Percentiles rank a stretch among this genome's conserved stretches.
These are phyloP conservation scores for Neonectria sp. DNA, from an alignment of 2,329 filamentous ascomycete genomes.

Conservation along the genomic window DNA sequence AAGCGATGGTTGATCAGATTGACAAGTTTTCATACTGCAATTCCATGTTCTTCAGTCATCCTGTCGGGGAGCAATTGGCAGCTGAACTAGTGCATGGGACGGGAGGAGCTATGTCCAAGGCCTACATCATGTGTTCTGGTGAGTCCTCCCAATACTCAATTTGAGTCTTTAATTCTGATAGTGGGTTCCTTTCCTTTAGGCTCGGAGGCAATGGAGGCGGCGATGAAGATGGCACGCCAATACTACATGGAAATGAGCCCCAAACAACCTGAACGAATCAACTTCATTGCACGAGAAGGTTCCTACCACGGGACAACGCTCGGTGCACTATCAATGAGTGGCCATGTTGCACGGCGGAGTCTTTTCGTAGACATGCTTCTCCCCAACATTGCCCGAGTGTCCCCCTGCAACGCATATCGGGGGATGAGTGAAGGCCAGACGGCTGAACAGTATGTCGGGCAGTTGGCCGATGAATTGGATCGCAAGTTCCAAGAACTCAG, in stretches of 20 bases:
- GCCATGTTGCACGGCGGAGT: slow-evolving; percentile 34
- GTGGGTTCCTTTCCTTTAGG: slow-evolving; percentile 52
- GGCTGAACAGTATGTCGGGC: slow-evolving; percentile 42
- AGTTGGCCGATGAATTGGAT: slow-evolving; percentile 72
- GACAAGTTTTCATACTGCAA: slow-evolving; percentile 39
- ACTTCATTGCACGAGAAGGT: slow-evolving; percentile 77
- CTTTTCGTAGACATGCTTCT: slow-evolving; percentile 42
- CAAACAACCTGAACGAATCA: slow-evolving; percentile 68
- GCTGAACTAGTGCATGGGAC: slow-evolving; percentile 50
- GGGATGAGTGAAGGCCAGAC: slow-evolving; percentile 44
- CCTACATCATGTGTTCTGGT: slow-evolving; percentile 55
- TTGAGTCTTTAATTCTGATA: neutral
- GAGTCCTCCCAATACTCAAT: slow-evolving; percentile 5
- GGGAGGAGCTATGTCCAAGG: slow-evolving; percentile 51
- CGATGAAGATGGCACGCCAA: slow-evolving; percentile 62
- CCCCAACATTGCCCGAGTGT: slow-evolving; percentile 43
- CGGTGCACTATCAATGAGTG: slow-evolving; percentile 73
- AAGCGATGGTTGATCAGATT: slow-evolving; percentile 40
- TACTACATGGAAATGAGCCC: slow-evolving; percentile 59
- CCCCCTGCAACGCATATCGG: slow-evolving; percentile 37
- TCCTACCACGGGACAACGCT: slow-evolving; percentile 83
- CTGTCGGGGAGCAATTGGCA: slow-evolving; percentile 39
- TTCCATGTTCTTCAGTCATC: slow-evolving; percentile 40
- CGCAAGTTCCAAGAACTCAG: slow-evolving; percentile 75
- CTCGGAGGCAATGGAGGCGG: slow-evolving; percentile 62